Conservation (phyloP, 495 filamentous ascomycete species). For the Penicillium malachiteum region DNA sequence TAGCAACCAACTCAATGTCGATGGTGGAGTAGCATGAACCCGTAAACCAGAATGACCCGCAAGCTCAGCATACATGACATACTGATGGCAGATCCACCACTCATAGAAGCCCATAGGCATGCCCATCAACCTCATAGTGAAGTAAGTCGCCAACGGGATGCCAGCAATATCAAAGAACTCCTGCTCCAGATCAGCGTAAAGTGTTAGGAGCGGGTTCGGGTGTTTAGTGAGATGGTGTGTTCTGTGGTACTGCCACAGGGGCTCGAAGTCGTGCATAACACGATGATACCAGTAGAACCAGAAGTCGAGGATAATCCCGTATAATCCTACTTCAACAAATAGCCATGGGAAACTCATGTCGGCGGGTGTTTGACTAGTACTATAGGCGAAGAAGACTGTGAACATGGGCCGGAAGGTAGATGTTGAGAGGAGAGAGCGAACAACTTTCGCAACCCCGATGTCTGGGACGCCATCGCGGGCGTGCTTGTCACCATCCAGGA, state of each 20-base stretch:
- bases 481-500: constrained; percentile 40
- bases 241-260: constrained; percentile 41
- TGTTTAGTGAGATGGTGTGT: constrained; percentile 44
- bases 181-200: constrained; percentile 38
- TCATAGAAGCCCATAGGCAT: constrained; percentile 42
- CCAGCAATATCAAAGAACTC: constrained; percentile 42
- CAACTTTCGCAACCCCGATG: constrained; percentile 32
- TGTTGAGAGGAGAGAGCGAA: constrained; percentile 27
- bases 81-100: constrained; percentile 43
- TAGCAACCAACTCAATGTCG: constrained; percentile 30
- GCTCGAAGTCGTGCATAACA: constrained; percentile 32
- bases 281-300: constrained; percentile 47
- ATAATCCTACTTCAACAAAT: constrained; percentile 30
- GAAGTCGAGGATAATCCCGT: constrained; percentile 41
- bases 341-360: constrained; percentile 32
- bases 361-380: constrained; percentile 15
- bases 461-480: constrained; percentile 39
- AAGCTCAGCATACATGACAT: constrained; percentile 36
- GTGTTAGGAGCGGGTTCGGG: constrained; percentile 35
- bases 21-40: constrained; percentile 30
- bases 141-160: constrained; percentile 35
- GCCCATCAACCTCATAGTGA: constrained; percentile 30
- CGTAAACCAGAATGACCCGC: constrained; percentile 38
- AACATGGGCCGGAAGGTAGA: constrained; percentile 36
- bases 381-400: constrained; percentile 33